Percentiles rank a stretch among this genome's conserved stretches.
Evolutionary conservation across 2,329 filamentous ascomycete genomes (phyloP).

Genomic region (Phialocephala sp.): DNA sequence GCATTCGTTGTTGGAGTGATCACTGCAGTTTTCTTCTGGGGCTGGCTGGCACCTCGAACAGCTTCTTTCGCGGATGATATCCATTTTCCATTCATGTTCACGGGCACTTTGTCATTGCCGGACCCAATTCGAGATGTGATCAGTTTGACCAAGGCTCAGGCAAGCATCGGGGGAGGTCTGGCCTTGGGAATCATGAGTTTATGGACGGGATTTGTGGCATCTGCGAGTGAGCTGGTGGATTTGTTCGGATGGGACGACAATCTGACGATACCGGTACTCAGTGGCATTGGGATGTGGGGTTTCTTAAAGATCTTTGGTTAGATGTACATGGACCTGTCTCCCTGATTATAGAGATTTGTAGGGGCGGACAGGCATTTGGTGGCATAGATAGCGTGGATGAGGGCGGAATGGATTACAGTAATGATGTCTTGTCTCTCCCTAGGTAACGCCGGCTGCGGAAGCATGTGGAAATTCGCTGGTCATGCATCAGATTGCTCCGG

Average conservation of each 20-base stretch:
- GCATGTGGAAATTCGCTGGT: slow-evolving; percentile 32
- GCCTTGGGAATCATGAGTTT: slow-evolving; percentile 83
- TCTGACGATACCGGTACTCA: slow-evolving; percentile 91
- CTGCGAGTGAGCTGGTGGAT: slow-evolving; percentile 88
- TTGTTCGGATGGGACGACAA: slow-evolving; percentile 97
- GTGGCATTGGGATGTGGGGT: slow-evolving; percentile 85
- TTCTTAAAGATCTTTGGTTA: slow-evolving; percentile 85
- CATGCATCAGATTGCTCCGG: slow-evolving; percentile 27
- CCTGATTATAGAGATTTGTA: slow-evolving; percentile 10
- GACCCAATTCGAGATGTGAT: slow-evolving; percentile 60
- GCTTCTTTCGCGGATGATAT: slow-evolving; percentile 74
- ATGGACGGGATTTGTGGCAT: slow-evolving; percentile 87
- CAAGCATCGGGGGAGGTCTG: slow-evolving; percentile 69
- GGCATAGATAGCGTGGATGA: slow-evolving; percentile 23
- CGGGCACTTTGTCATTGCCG: slow-evolving; percentile 76
- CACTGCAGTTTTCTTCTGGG: slow-evolving; percentile 88
- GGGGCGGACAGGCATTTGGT: slow-evolving; percentile 29
- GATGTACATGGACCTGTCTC: slow-evolving; percentile 27
- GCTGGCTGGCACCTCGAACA: slow-evolving; percentile 74
- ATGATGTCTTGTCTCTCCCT: slow-evolving; percentile 5
- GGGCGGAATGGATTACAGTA: slow-evolving; percentile 14
- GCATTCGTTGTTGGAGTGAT: slow-evolving; percentile 83
- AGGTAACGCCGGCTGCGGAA: slow-evolving; percentile 16
- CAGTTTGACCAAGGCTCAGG: slow-evolving; percentile 63
- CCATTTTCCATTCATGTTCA: slow-evolving; percentile 78